A percentile compares a stretch with the other conserved stretches of the same genome.
Evolutionary conservation across 2,329 filamentous ascomycete species (phyloP).

Genomic region (Curvularia lunata): DNA sequence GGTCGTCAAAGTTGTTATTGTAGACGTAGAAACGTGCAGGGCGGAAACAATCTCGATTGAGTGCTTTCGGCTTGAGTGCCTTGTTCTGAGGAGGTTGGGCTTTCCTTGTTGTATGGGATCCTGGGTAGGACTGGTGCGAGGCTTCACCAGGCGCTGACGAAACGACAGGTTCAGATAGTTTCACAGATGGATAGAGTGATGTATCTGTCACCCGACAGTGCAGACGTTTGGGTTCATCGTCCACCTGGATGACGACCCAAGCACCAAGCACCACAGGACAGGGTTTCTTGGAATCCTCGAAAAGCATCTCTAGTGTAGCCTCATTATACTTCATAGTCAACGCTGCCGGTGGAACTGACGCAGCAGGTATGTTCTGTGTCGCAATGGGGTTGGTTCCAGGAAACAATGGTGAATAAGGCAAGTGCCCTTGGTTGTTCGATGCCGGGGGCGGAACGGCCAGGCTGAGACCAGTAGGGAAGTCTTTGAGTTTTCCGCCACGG

Average conservation of each 20-base stretch:
- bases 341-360: background rate
- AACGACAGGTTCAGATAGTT: constrained; percentile 33
- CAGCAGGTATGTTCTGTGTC: background rate
- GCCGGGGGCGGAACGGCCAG: constrained; percentile 56
- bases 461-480: constrained; percentile 64
- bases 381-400: background rate
- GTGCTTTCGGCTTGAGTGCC: background rate
- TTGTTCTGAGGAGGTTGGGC: background rate
- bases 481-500: constrained; percentile 50
- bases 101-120: background rate
- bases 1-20: constrained; percentile 63
- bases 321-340: constrained; percentile 44
- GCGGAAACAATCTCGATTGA: constrained; percentile 33
- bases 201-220: constrained; percentile 61
- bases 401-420: background rate
- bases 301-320: constrained; percentile 52
- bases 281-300: constrained; percentile 37
- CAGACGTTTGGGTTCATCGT: constrained; percentile 30
- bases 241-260: constrained; percentile 57
- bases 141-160: constrained; percentile 10
- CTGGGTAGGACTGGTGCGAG: background rate
- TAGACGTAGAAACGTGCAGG: constrained; percentile 55
- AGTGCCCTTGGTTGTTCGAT: constrained; percentile 27
- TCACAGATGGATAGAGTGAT: constrained; percentile 54
- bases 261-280: constrained; percentile 55